Base-by-base conservation (phyloP, 441 rosid genomes). In the Theobroma grandiflorum region DNA sequence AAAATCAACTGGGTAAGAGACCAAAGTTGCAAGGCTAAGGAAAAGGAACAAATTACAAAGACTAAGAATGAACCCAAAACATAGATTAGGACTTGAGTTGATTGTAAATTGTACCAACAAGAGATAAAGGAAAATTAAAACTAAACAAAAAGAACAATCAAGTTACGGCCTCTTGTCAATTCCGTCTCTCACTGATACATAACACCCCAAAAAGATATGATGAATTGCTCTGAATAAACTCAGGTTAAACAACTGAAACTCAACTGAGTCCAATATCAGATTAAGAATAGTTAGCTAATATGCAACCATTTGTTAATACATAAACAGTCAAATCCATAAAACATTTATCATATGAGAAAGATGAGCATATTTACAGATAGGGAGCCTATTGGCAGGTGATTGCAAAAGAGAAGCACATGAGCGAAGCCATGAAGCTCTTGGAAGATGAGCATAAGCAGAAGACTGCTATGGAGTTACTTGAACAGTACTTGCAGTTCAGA, bases 361-460 rank as follows among this genome's bases (percentile, higher is more conserved):
- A 10, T 26, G 31, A 26, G 31, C 31, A 26, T 26, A 26, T 26
- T 52, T 55, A 82, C 82, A 95, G 98, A 81, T 90, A 88, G 78
- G 98, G 90, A 76, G 90, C 89, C n/a, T 94, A 94, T 77, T 86
- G 93, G 84, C 93, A 86, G 82, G 88, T 90, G 20, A 69, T 85
- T 66, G 89, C 93, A 2, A 94, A 93, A 80, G 98, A 92, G 87
- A 94, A 90, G 79, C 91, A 96, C 2, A 98, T 93, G 82, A 81
- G 35, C 3, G 99, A 93, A 80, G 99, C 98, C 10, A 90, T 96
- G 98, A 96, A 88, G 89, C 98, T 96, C 52, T 80, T 96, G 59
- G 97, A 91, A 15, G 98, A 90, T 49, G 99, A 94, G 4, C 93
- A 96, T 52, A 96, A 91, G 82, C 98, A 96, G 84, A 96, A 91